Conservation (phyloP, 106 monocot species). For the Vanilla planifolia region DNA sequence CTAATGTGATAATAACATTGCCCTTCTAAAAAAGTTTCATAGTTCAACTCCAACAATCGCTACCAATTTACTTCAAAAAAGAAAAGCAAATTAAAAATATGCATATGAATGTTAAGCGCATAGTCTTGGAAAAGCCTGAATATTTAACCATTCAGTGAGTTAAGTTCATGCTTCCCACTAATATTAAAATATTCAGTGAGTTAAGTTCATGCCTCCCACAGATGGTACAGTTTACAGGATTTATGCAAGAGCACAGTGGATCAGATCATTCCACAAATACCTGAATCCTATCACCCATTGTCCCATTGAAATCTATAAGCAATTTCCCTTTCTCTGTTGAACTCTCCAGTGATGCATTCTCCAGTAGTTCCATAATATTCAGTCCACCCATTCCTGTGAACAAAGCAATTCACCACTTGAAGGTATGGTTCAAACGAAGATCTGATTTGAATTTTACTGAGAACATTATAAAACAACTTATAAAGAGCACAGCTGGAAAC, state of each 20-base stretch:
- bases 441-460: neutral
- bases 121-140: too few species aligned
- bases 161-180: neutral
- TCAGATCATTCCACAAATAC: slow-evolving; percentile 66
- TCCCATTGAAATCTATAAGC: slow-evolving; percentile 68
- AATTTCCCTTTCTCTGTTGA: slow-evolving; percentile 45
- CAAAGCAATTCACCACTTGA: slow-evolving; percentile 1
- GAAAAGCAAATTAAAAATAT: too few species aligned
- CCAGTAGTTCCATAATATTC: slow-evolving; percentile 64
- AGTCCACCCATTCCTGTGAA: slow-evolving; percentile 63
- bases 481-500: neutral
- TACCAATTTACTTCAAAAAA: too few species aligned
- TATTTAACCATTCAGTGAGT: too few species aligned
- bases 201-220: neutral
- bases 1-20: too few species aligned
- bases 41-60: too few species aligned
- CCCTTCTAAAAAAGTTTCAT: too few species aligned
- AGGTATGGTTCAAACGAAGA: neutral
- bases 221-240: neutral
- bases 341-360: slow-evolving; percentile 44
- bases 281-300: slow-evolving; percentile 90
- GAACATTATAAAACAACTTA: neutral
- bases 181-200: too few species aligned
- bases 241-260: neutral
- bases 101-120: too few species aligned